These are phyloP conservation scores for Cyclotella atomus DNA, from an alignment of 108 stramenopile species.

Conservation along the genomic window DNA sequence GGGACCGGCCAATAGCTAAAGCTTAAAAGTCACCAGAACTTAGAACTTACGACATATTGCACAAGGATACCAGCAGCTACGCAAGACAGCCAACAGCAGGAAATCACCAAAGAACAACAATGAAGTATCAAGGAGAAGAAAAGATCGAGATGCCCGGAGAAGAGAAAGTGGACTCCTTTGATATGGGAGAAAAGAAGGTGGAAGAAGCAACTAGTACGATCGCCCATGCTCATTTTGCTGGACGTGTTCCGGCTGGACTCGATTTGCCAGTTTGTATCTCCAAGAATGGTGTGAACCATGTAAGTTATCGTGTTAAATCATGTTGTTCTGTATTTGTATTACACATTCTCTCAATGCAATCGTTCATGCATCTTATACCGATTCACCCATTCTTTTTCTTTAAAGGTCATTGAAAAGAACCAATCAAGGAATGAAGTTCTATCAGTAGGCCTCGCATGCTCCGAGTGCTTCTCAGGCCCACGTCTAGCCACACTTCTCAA, in stretches of 20 bases:
- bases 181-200: background rate
- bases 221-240: conserved; percentile 32
- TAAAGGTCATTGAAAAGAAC: conserved; percentile 32
- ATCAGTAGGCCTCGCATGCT: conserved; percentile 58
- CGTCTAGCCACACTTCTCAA: conserved; percentile 42
- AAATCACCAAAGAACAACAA: too few species aligned
- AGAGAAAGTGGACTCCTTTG: background rate
- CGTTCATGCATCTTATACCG: background rate
- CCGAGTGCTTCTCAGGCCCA: conserved; percentile 60
- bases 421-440: conserved; percentile 49
- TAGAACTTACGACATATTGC: too few species aligned
- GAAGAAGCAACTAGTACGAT: background rate
- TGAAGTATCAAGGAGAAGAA: background rate
- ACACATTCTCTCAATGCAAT: background rate
- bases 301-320: conserved; percentile 10
- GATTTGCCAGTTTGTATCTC: conserved; percentile 15
- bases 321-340: background rate
- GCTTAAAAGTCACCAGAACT: too few species aligned
- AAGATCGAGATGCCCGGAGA: background rate
- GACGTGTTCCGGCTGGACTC: conserved; percentile 13
- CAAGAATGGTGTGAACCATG: conserved; percentile 41
- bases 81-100: too few species aligned
- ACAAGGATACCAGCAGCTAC: too few species aligned
- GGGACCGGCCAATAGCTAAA: too few species aligned
- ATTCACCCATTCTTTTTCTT: background rate